Evolutionary conservation across 345 rosid genomes (phyloP).

Genomic region (Dipteronia sinensis): DNA sequence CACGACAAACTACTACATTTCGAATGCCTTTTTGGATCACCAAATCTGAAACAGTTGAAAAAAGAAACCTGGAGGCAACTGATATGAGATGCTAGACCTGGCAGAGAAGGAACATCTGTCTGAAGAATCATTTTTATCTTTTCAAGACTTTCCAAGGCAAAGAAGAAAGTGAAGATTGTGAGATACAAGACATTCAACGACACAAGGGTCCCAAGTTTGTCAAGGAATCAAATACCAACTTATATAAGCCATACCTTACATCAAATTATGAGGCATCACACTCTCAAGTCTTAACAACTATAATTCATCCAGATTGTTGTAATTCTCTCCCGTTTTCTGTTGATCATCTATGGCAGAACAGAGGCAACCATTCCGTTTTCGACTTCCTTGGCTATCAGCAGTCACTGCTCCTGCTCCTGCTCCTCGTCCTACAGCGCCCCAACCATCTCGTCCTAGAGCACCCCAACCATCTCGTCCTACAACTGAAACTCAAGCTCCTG

Average conservation of each 20-base stretch:
- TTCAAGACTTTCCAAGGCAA: constrained; percentile 29
- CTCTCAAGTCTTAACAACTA: background rate
- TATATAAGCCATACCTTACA: constrained; percentile 21
- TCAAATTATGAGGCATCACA: background rate
- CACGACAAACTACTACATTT: constrained; percentile 18
- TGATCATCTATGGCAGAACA: constrained; percentile 44
- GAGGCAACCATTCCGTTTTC: constrained; percentile 48
- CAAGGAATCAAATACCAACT: constrained; percentile 35
- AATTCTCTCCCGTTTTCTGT: background rate
- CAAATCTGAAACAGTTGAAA: background rate
- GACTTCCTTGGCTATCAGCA: constrained; percentile 61
- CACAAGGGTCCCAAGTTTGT: constrained; percentile 31
- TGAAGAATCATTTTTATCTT: constrained; percentile 23
- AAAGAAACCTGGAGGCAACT: constrained; percentile 10
- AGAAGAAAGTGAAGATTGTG: constrained; percentile 22
- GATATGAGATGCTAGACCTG: constrained; percentile 45
- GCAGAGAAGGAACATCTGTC: constrained; percentile 31
- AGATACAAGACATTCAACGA: constrained; percentile 12
- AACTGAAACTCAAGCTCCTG: constrained; percentile 31
- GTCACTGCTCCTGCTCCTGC: constrained; percentile 31
- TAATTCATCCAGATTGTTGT: background rate
- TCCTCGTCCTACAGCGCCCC: constrained; percentile 33
- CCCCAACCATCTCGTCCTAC: constrained; percentile 26
- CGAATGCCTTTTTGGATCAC: background rate
- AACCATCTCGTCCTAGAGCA: constrained; percentile 26